Conservation (phyloP, 495 filamentous ascomycete genomes). For the Daldinia grandis region DNA sequence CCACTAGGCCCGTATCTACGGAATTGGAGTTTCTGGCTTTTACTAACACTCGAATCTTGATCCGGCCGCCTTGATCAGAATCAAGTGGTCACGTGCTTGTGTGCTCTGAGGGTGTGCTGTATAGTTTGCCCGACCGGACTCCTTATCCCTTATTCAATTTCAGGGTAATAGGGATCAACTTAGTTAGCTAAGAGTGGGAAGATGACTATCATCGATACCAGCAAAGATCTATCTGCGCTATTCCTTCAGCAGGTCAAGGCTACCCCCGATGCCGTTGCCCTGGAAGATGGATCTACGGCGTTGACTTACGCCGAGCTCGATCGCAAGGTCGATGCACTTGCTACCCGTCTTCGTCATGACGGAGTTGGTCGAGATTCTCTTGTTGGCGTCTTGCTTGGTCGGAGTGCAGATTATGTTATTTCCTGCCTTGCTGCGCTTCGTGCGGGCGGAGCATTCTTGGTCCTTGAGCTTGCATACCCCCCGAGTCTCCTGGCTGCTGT, state of each 20-base stretch:
- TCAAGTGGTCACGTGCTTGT: conserved; percentile 30
- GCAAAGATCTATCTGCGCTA: conserved; percentile 68
- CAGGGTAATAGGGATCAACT: not conserved
- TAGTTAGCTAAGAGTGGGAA: conserved; percentile 20
- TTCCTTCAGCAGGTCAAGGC: conserved; percentile 64
- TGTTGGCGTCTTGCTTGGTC: conserved; percentile 71
- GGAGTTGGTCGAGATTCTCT: conserved; percentile 69
- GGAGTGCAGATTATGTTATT: conserved; percentile 75
- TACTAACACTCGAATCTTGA: conserved; percentile 8
- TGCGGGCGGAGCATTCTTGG: conserved; percentile 74
- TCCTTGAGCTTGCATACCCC: conserved; percentile 74
- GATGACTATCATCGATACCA: conserved; percentile 67
- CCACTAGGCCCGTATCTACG: conserved; percentile 11
- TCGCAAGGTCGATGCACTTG: conserved; percentile 61
- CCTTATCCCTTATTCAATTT: not conserved
- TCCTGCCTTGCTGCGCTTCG: conserved; percentile 71
- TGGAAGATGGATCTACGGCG: conserved; percentile 64
- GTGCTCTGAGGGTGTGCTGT: conserved; percentile 3
- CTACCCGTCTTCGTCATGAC: conserved; percentile 59
- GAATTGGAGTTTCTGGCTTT: conserved; percentile 19
- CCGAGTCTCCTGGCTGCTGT: conserved; percentile 70
- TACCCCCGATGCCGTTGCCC: conserved; percentile 66
- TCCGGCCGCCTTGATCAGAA: not conserved
- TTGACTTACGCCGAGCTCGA: conserved; percentile 72
- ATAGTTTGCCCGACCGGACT: conserved; percentile 7